Base-by-base conservation (phyloP, 371 early-diverging fungal genomes). In the Apophysomyces ossiformis region DNA sequence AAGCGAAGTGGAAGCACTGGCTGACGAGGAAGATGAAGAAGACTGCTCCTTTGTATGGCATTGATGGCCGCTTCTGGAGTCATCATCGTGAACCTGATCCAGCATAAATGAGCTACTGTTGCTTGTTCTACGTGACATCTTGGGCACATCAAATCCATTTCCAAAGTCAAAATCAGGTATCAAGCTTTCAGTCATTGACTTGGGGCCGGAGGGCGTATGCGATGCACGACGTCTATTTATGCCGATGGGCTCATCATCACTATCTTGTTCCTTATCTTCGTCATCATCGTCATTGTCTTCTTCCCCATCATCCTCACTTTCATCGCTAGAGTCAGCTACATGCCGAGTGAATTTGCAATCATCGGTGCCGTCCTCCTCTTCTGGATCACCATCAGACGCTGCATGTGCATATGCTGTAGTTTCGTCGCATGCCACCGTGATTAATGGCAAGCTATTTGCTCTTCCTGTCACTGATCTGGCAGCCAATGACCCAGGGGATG, bases 151-250 rank as follows among this genome's bases (percentile, higher is more conserved):
- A 58, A 80, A 77, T 7, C 80, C 77, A 50, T 80, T 80, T n/a
- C 80, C 81, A 69, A 81, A 81, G 44, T 81, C 81, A 61, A 81
- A 81, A 62, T 81, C 81, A 35, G 78, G 81, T 54, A 81, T 78
- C 15, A 77, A 58, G 13, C 66, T 65, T 35, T 78, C 70, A 1
- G 68, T 73, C 56, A 67, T 45, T 0, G 70, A 65, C 38, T 64
- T 70, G 5, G 66, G 61, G 13, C 32, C 57, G 1, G 58, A 58
- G 18, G 58, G 58, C 15, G 37, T 58, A 2, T 50, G 54, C 21
- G 54, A 50, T 7, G 54, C 16, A 21, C 21, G 54, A 36, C 54
- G 15, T 18, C 45, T 66, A 16, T 69, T 73, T 64, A 71, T 78
- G 9, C 74, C 74, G 46, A 78, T 76, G 13, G 76, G 76, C 26